phyloP scores from a whole-genome alignment of 495 filamentous ascomycete species.

The Penicillium lagena region DNA sequence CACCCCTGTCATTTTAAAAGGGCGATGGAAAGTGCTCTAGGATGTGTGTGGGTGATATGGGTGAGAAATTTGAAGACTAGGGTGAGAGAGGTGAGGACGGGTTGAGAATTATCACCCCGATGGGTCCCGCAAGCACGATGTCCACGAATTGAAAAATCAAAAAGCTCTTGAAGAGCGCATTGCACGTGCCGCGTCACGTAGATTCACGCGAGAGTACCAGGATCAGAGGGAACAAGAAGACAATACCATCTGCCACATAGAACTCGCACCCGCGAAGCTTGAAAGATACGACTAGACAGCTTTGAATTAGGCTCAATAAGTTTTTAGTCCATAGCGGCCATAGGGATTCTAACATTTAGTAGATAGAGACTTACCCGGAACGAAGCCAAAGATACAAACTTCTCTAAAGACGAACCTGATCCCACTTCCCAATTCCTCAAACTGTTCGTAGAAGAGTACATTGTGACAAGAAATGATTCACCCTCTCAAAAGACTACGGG shows the following conservation, averaged over 20 bases:
- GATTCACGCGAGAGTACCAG: slow-evolving; percentile 14
- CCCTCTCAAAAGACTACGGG: slow-evolving; percentile 1
- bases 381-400: neutral
- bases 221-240: slow-evolving; percentile 6
- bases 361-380: slow-evolving; percentile 7
- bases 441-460: slow-evolving; percentile 3
- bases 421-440: slow-evolving; percentile 2
- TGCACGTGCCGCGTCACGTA: slow-evolving; percentile 12
- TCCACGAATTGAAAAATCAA: neutral
- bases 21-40: neutral
- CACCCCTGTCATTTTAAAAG: slow-evolving; percentile 1
- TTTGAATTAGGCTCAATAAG: slow-evolving; percentile 9
- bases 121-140: neutral
- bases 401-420: slow-evolving; percentile 7
- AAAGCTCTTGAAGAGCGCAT: slow-evolving; percentile 6
- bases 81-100: slow-evolving; percentile 5
- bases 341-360: neutral
- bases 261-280: slow-evolving; percentile 12
- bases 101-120: neutral
- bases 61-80: slow-evolving; percentile 2
- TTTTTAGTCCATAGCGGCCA: neutral
- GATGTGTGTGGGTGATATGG: slow-evolving; percentile 7
- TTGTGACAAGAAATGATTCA: neutral
- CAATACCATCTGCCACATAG: slow-evolving; percentile 7
- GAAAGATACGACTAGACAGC: slow-evolving; percentile 11